A percentile compares a stretch with the other conserved stretches of the same genome.
Conservation (phyloP, 768 basidiomycete species). For the Dendrothele bispora region DNA sequence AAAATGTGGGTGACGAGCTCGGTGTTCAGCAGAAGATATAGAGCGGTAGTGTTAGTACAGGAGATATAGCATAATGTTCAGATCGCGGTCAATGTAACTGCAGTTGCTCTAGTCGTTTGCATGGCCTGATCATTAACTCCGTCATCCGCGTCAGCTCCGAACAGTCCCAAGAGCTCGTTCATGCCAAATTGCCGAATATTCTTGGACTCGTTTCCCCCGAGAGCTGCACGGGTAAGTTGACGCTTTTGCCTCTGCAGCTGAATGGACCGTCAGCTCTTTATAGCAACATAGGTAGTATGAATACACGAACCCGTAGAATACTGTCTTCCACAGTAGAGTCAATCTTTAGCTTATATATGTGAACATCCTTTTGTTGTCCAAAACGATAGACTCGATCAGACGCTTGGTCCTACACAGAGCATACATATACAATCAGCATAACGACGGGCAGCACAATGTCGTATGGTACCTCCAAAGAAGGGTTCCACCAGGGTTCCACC, state of each 20-base stretch:
- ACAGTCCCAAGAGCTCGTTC: slow-evolving; percentile 82
- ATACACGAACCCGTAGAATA: slow-evolving; percentile 61
- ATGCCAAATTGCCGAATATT: slow-evolving; percentile 73
- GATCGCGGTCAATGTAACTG: too few relatives aligned
- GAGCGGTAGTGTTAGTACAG: too few relatives aligned
- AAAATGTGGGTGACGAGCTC: too few relatives aligned
- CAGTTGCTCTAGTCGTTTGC: too few relatives aligned
- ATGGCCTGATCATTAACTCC: too few relatives aligned
- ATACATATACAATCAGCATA: slow-evolving; percentile 10
- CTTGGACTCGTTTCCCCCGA: slow-evolving; percentile 87
- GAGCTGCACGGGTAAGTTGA: slow-evolving; percentile 74
- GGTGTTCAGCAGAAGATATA: too few relatives aligned
- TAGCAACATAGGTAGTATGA: neutral
- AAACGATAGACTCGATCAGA: slow-evolving; percentile 90
- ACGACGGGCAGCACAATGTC: neutral
- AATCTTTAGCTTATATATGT: slow-evolving; percentile 89
- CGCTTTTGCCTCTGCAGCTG: slow-evolving; percentile 91
- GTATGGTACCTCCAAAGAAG: slow-evolving; percentile 77
- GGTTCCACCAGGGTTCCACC: slow-evolving; percentile 95
- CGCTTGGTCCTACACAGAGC: slow-evolving; percentile 72
- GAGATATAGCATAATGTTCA: too few relatives aligned
- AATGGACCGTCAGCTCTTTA: neutral
- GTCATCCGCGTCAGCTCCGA: too few relatives aligned
- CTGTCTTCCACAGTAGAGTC: slow-evolving; percentile 86
- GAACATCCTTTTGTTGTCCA: slow-evolving; percentile 84